These are phyloP conservation scores for Ceratocystis cubensis DNA, from an alignment of 2,329 filamentous ascomycete genomes.

Conservation along the genomic window DNA sequence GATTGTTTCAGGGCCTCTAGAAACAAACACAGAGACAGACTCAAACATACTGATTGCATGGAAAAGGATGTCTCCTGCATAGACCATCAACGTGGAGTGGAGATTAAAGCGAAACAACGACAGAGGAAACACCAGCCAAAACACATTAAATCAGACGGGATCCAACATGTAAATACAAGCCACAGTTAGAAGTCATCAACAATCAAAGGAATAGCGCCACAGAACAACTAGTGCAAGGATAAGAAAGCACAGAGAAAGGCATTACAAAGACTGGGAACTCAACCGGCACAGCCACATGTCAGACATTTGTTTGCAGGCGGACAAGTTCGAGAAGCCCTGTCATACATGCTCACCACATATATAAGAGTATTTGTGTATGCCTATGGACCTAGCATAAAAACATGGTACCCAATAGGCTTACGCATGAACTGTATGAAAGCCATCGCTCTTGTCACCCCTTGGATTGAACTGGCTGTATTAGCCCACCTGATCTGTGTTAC, in stretches of 20 bases:
- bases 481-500: background rate
- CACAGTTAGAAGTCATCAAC: background rate
- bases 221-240: background rate
- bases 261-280: background rate
- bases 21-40: background rate
- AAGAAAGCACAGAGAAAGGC: background rate
- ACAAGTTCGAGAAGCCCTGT: background rate
- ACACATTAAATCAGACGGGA: too few species aligned
- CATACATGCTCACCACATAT: too few species aligned
- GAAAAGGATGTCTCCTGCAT: background rate
- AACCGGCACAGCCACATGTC: background rate
- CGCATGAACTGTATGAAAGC: conserved; percentile 16
- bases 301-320: background rate
- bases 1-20: background rate
- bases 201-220: background rate
- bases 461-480: background rate
- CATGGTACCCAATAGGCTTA: background rate
- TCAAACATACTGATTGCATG: too few species aligned
- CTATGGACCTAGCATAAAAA: background rate
- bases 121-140: background rate
- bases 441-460: background rate
- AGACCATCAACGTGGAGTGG: background rate
- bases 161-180: background rate
- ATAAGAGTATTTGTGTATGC: background rate
- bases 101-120: background rate